These are phyloP conservation scores for Annulohypoxylon nitens DNA, from an alignment of 495 filamentous ascomycete genomes.

Conservation along the genomic window DNA sequence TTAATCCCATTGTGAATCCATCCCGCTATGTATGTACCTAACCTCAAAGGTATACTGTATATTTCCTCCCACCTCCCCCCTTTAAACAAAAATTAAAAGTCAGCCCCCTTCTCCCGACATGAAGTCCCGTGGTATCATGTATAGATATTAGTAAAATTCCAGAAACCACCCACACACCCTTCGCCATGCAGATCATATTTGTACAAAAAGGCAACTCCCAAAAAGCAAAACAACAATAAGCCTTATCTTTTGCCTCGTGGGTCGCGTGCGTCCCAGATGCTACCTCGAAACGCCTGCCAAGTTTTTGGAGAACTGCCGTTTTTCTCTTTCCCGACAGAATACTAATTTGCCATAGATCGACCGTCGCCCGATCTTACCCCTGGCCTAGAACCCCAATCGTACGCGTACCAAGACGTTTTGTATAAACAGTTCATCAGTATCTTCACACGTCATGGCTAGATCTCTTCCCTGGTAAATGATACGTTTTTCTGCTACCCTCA, in stretches of 20 bases:
- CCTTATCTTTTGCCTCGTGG: constrained; percentile 46
- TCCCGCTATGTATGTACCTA: constrained; percentile 16
- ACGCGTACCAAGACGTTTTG: constrained; percentile 23
- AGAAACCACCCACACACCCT: constrained; percentile 23
- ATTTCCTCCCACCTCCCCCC: constrained; percentile 2
- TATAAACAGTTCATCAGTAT: constrained; percentile 29
- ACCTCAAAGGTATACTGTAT: constrained; percentile 2
- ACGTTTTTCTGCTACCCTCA: constrained; percentile 21
- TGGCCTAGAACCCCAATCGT: constrained; percentile 35
- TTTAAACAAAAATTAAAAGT: neutral
- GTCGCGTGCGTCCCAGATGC: constrained; percentile 39
- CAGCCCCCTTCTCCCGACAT: constrained; percentile 26
- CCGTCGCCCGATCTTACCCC: constrained; percentile 28
- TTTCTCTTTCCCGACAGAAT: constrained; percentile 32
- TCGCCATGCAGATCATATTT: constrained; percentile 47
- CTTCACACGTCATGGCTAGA: constrained; percentile 16
- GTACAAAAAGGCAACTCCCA: constrained; percentile 44
- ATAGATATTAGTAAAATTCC: constrained; percentile 28
- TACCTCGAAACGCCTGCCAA: constrained; percentile 48
- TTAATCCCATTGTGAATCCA: constrained; percentile 5
- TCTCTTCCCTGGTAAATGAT: constrained; percentile 6
- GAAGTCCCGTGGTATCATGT: constrained; percentile 48
- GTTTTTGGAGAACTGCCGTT: constrained; percentile 31
- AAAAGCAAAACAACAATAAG: constrained; percentile 23
- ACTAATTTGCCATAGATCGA: constrained; percentile 24